A percentile compares a stretch with the other conserved stretches of the same genome.
Evolutionary conservation across 108 stramenopile genomes (phyloP).

Genomic region (Skeletonema marinoi): DNA sequence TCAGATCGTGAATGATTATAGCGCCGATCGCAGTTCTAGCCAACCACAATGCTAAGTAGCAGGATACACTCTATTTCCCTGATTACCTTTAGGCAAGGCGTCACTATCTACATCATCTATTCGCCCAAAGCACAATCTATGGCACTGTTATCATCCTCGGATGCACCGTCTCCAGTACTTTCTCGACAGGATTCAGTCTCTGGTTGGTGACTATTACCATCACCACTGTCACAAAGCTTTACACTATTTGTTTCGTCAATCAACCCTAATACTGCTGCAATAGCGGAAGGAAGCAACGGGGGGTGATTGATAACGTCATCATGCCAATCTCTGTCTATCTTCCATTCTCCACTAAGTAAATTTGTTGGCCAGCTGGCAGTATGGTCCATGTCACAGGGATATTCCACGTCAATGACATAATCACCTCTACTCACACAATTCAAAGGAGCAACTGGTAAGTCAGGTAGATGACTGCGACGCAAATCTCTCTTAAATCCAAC

Average conservation of each 20-base stretch:
- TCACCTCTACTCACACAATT: conserved; percentile 8
- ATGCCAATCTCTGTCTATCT: not conserved
- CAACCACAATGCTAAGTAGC: no score
- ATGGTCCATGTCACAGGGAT: not conserved
- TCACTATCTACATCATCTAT: no score
- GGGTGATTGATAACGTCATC: not conserved
- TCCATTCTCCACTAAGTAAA: not conserved
- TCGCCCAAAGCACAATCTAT: no score
- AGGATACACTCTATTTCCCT: no score
- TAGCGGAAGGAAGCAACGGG: not conserved
- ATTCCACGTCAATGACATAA: conserved; percentile 20
- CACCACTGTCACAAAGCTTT: no score
- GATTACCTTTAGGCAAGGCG: no score
- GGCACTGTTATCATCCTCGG: no score
- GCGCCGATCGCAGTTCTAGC: no score
- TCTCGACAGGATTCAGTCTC: no score
- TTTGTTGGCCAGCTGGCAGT: not conserved
- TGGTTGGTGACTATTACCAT: no score
- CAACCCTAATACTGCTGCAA: not conserved
- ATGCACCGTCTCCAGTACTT: no score
- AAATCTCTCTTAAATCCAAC: conserved; percentile 21
- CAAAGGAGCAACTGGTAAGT: conserved; percentile 21
- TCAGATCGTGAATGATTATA: no score
- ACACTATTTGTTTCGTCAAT: not conserved
- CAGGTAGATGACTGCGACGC: conserved; percentile 17